Evolutionary conservation across 2,329 filamentous ascomycete genomes (phyloP).

Genomic region (Cercospora zeina): DNA sequence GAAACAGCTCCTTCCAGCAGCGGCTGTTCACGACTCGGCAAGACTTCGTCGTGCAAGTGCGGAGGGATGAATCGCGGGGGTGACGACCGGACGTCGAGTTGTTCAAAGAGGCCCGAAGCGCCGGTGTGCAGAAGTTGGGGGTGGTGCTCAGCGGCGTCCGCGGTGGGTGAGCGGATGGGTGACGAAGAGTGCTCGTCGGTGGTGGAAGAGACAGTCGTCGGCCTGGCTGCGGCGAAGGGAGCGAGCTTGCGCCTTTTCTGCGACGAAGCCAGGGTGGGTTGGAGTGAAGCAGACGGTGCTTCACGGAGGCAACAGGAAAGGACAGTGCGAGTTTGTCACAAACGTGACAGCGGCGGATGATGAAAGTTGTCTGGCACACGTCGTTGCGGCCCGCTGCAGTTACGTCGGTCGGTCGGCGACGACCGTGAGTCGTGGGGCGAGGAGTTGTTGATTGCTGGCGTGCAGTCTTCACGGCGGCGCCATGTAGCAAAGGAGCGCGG

Average conservation of each 20-base stretch:
- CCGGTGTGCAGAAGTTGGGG: slow-evolving; percentile 21
- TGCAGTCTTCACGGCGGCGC: not conserved
- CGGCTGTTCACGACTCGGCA: slow-evolving; percentile 28
- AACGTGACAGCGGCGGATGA: not conserved
- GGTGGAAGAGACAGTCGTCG: not conserved
- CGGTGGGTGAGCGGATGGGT: not conserved
- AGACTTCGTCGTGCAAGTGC: slow-evolving; percentile 57
- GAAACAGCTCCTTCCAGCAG: not conserved
- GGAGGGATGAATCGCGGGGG: slow-evolving; percentile 54
- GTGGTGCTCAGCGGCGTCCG: slow-evolving; percentile 13
- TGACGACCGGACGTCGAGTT: slow-evolving; percentile 15
- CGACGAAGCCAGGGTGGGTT: slow-evolving; percentile 32
- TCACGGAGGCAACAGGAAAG: not conserved
- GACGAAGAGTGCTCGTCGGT: slow-evolving; percentile 10
- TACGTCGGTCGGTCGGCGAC: not conserved
- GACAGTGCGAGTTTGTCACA: not conserved
- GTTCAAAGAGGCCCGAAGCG: slow-evolving; percentile 18
- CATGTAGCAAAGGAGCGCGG: slow-evolving; percentile 4
- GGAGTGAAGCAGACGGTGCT: slow-evolving; percentile 11
- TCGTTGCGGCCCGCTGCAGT: not conserved
- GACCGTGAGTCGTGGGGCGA: not conserved
- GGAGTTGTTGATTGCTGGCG: not conserved
- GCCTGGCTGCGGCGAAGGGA: slow-evolving; percentile 31
- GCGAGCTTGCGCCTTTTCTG: slow-evolving; percentile 52
- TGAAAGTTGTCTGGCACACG: not conserved